A percentile compares a stretch with the other conserved stretches of the same genome.
These are phyloP conservation scores for Elaeis oleifera DNA, from an alignment of 202 grass and related monocot species.

Conservation along the genomic window DNA sequence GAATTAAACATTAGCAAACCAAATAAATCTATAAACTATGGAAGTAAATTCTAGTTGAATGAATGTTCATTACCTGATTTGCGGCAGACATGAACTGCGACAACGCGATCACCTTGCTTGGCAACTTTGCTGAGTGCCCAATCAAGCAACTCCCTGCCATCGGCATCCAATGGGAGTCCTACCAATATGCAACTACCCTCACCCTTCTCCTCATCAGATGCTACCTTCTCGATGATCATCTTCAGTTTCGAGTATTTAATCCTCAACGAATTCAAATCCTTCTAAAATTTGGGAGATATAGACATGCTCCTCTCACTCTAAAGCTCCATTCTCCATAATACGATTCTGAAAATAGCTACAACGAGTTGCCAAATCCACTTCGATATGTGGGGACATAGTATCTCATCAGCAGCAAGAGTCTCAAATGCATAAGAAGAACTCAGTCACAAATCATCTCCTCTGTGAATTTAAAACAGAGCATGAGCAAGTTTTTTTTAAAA, in stretches of 20 bases:
- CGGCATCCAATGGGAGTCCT: slow-evolving; percentile 71
- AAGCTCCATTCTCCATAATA: too few relatives aligned
- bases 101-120: slow-evolving; percentile 62
- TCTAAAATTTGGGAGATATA: too few relatives aligned
- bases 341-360: too few relatives aligned
- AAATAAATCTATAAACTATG: too few relatives aligned
- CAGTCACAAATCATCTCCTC: too few relatives aligned
- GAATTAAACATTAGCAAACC: too few relatives aligned
- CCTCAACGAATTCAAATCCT: too few relatives aligned
- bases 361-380: too few relatives aligned
- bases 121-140: slow-evolving; percentile 54
- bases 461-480: not conserved
- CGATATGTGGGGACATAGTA: not conserved
- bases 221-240: slow-evolving; percentile 17
- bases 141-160: slow-evolving; percentile 61
- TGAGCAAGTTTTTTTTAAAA: slow-evolving; percentile 25
- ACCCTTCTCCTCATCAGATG: not conserved
- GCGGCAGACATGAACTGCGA: slow-evolving; percentile 89
- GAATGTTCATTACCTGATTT: slow-evolving; percentile 48
- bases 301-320: too few relatives aligned
- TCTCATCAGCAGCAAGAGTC: slow-evolving; percentile 35
- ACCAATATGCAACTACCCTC: slow-evolving; percentile 66
- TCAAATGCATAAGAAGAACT: slow-evolving; percentile 19
- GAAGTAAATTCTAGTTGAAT: too few relatives aligned
- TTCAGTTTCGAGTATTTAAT: slow-evolving; percentile 1